phyloP scores from a whole-genome alignment of 2,329 filamentous ascomycete species.

The Microsporum canis region DNA sequence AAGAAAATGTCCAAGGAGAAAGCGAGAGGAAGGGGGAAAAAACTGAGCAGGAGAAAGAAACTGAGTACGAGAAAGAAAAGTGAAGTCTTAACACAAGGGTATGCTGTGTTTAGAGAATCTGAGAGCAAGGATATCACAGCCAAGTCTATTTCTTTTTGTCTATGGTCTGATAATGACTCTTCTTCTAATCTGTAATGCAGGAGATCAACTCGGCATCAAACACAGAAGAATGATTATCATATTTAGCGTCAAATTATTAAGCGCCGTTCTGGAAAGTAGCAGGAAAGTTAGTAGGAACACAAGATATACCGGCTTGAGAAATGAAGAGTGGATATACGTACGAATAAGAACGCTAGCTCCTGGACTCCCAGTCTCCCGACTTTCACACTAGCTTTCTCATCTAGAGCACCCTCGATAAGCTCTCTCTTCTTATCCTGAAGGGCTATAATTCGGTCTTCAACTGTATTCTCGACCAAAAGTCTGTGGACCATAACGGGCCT shows the following conservation, averaged over 20 bases:
- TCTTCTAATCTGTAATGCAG: neutral
- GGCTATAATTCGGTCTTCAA: constrained; percentile 74
- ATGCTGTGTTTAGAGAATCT: neutral
- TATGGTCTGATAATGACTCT: neutral
- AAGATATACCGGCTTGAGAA: neutral
- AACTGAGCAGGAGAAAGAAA: neutral
- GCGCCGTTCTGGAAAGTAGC: neutral
- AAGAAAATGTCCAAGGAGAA: no score
- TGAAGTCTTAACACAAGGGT: neutral
- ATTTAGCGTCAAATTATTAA: neutral
- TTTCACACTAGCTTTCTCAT: constrained; percentile 58
- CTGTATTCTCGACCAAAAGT: constrained; percentile 62
- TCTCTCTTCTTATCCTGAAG: constrained; percentile 69
- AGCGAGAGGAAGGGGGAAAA: neutral
- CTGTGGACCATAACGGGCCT: constrained; percentile 67
- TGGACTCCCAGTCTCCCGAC: constrained; percentile 54
- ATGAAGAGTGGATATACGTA: neutral
- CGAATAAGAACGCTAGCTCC: constrained; percentile 61
- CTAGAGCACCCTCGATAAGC: constrained; percentile 66
- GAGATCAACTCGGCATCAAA: neutral
- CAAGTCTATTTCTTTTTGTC: neutral
- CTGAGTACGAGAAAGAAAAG: neutral
- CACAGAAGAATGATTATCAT: neutral
- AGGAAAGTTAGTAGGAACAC: neutral
- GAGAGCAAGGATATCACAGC: neutral